Percentiles rank a stretch among this genome's conserved stretches.
These are phyloP conservation scores for Grosmannia serpens DNA, from an alignment of 2,329 filamentous ascomycete genomes.

Conservation along the genomic window DNA sequence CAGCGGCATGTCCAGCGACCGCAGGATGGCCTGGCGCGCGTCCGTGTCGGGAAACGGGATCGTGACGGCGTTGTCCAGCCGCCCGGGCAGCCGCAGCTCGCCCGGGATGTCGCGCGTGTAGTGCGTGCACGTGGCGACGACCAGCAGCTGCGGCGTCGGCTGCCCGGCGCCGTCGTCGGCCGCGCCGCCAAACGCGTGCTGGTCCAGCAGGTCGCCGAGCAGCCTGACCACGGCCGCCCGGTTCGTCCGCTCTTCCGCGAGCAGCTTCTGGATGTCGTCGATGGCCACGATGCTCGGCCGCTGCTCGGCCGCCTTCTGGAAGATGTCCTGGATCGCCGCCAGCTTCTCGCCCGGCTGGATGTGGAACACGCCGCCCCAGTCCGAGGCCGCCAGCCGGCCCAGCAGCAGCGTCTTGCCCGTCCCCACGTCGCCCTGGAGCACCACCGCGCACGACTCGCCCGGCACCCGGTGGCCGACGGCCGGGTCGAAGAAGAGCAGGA, in stretches of 20 bases:
- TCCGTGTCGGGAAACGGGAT: constrained; percentile 64
- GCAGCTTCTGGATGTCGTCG: constrained; percentile 63
- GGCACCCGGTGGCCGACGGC: constrained; percentile 11
- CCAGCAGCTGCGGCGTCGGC: constrained; percentile 45
- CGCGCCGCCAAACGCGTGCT: constrained; percentile 13
- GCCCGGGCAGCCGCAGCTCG: constrained; percentile 51
- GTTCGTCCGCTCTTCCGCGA: constrained; percentile 46
- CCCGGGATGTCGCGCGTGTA: constrained; percentile 62
- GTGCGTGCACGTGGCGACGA: constrained; percentile 63
- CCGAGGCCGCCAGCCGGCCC: constrained; percentile 50
- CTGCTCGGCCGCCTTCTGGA: constrained; percentile 54
- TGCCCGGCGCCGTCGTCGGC: constrained; percentile 10
- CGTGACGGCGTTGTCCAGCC: constrained; percentile 57
- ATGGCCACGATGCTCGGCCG: constrained; percentile 72
- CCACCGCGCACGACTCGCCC: constrained; percentile 39
- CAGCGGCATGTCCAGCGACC: constrained; percentile 40
- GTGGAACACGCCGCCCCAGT: constrained; percentile 59
- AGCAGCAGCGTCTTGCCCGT: constrained; percentile 76
- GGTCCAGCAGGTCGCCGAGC: constrained; percentile 44
- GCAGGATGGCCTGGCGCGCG: constrained; percentile 64
- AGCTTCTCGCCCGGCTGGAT: constrained; percentile 46
- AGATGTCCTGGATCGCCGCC: constrained; percentile 50
- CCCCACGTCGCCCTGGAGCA: constrained; percentile 71
- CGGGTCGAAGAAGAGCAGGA: constrained; percentile 31
- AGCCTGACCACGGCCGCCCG: constrained; percentile 37